These are phyloP conservation scores for Tuber magnatum DNA, from an alignment of 495 filamentous ascomycete genomes.

Conservation along the genomic window DNA sequence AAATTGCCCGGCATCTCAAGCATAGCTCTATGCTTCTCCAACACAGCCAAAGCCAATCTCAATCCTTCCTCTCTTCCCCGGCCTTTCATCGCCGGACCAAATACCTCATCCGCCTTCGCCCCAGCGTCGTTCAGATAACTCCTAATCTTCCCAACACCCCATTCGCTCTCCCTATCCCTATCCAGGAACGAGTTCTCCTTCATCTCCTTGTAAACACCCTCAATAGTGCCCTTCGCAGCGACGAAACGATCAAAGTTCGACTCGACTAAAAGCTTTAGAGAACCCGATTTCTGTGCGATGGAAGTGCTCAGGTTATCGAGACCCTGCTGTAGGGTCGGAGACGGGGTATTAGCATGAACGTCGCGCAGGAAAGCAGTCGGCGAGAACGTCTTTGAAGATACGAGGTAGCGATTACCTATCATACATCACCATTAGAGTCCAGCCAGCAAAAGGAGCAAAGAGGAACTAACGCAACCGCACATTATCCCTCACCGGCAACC, in stretches of 20 bases:
- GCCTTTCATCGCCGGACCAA: constrained; percentile 87
- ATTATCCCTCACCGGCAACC: constrained; percentile 81
- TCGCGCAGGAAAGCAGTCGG: constrained; percentile 86
- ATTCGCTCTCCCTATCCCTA: constrained; percentile 85
- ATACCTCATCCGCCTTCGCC: constrained; percentile 90
- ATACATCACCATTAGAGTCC: constrained; percentile 12
- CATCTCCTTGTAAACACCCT: constrained; percentile 98
- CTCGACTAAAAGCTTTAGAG: constrained; percentile 89
- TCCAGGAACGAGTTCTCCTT: constrained; percentile 71
- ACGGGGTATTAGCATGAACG: constrained; percentile 75
- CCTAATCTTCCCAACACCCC: constrained; percentile 85
- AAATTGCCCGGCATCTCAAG: constrained; percentile 73
- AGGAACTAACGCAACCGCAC: constrained; percentile 58
- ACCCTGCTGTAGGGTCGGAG: constrained; percentile 66
- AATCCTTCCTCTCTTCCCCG: constrained; percentile 84
- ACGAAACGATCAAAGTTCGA: constrained; percentile 98
- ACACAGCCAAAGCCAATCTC: constrained; percentile 60
- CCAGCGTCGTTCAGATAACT: constrained; percentile 77
- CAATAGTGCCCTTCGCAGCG: constrained; percentile 89
- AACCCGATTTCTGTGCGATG: constrained; percentile 95
- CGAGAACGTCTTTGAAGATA: constrained; percentile 91
- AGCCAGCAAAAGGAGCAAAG: constrained; percentile 3
- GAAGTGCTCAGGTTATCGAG: constrained; percentile 75
- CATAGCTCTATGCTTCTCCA: constrained; percentile 71
- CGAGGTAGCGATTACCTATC: constrained; percentile 78